Conservation (phyloP, 805 yeast species). For the Kregervanrija fluxuum region DNA sequence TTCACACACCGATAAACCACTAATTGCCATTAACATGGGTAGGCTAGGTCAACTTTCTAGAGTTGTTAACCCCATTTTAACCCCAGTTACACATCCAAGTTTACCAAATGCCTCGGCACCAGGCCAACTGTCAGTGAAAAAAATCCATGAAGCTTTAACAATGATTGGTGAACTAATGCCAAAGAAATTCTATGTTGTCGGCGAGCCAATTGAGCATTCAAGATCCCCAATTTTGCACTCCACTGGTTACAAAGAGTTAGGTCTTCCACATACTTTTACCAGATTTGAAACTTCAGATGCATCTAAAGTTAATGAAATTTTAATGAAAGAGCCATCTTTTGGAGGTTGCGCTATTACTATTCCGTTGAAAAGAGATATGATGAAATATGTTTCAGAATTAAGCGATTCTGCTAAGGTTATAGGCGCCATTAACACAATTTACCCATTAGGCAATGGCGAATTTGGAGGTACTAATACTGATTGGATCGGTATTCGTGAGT, state of each 20-base stretch:
- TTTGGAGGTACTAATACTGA: conserved; percentile 89
- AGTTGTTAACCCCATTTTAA: conserved; percentile 63
- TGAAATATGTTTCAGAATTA: conserved; percentile 55
- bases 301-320: conserved; percentile 41
- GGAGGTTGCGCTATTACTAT: conserved; percentile 97
- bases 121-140: conserved; percentile 62
- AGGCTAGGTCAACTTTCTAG: conserved; percentile 70
- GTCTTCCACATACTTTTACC: conserved; percentile 67
- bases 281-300: conserved; percentile 65
- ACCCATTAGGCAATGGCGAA: conserved; percentile 42
- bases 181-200: conserved; percentile 66
- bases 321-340: conserved; percentile 45
- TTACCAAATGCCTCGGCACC: conserved; percentile 72
- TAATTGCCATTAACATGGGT: conserved; percentile 83
- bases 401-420: conserved; percentile 73
- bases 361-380: conserved; percentile 81
- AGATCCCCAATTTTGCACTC: conserved; percentile 85
- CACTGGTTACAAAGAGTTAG: conserved; percentile 65
- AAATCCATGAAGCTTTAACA: conserved; percentile 51
- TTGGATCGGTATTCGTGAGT: conserved; percentile 79
- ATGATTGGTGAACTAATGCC: conserved; percentile 56
- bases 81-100: conserved; percentile 76
- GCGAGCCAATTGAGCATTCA: conserved; percentile 78
- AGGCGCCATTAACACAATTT: conserved; percentile 91
- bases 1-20: conserved; percentile 47